Percentiles rank a stretch among this genome's conserved stretches.
phyloP scores from a whole-genome alignment of 176 grass and related monocot genomes.

The Eragrostis nindensis region DNA sequence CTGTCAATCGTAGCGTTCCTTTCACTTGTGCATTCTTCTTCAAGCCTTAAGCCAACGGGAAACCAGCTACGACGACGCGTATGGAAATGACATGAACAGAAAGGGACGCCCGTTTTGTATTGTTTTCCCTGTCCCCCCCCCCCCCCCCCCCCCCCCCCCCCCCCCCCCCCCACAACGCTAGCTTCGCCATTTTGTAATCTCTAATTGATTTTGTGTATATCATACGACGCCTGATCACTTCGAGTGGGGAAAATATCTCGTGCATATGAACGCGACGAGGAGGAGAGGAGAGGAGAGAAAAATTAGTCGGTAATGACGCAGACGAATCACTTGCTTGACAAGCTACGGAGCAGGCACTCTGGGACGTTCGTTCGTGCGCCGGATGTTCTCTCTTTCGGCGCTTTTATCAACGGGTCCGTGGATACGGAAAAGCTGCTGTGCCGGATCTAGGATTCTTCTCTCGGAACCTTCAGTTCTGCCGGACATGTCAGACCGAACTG shows the following conservation, averaged over 20 bases:
- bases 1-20: constrained; percentile 3
- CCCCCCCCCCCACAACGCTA: too few species aligned
- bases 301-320: background rate
- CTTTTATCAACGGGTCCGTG: background rate
- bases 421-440: background rate
- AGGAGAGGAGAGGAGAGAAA: background rate
- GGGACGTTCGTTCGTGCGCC: background rate
- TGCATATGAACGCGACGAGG: background rate
- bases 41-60: constrained; percentile 36
- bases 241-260: constrained; percentile 16
- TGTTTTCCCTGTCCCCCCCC: constrained; percentile 1
- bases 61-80: constrained; percentile 36
- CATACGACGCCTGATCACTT: background rate
- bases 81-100: constrained; percentile 28
- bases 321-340: constrained; percentile 20
- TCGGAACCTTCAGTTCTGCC: background rate
- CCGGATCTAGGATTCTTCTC: too few species aligned
- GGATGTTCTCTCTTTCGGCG: constrained; percentile 27
- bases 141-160: too few species aligned
- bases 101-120: constrained; percentile 29
- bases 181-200: background rate
- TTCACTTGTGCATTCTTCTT: background rate
- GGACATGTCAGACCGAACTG: background rate
- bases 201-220: background rate
- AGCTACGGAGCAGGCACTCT: constrained; percentile 7